phyloP scores from a whole-genome alignment of 495 filamentous ascomycete genomes.

The Penicillium egyptiacum region DNA sequence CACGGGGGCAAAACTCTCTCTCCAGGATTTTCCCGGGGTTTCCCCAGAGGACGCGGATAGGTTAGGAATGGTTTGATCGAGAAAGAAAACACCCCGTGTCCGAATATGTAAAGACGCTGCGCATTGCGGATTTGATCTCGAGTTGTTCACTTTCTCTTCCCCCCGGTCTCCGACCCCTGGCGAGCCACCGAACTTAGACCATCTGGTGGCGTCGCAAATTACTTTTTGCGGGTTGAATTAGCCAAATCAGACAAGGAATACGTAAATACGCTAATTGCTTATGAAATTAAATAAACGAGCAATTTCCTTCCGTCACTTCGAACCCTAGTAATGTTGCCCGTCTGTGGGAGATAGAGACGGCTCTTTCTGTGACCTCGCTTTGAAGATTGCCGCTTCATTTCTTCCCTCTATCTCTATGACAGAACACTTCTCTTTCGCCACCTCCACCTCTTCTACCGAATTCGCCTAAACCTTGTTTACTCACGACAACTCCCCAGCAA shows the following conservation, averaged over 20 bases:
- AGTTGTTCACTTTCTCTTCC: neutral
- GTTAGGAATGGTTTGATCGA: no score
- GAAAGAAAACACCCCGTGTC: no score
- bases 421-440: neutral
- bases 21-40: no score
- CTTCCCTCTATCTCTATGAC: neutral
- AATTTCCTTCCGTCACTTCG: neutral
- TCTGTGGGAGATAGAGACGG: constrained; percentile 7
- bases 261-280: neutral
- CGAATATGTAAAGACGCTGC: neutral
- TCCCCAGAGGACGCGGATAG: no score
- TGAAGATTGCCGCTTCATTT: neutral
- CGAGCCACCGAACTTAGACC: neutral
- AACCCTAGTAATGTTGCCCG: constrained; percentile 10
- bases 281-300: neutral
- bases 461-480: neutral
- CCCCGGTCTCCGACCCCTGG: neutral
- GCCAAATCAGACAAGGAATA: neutral
- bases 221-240: neutral
- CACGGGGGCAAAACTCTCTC: no score
- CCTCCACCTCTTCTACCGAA: neutral
- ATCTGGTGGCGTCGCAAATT: constrained; percentile 2
- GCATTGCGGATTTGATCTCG: neutral
- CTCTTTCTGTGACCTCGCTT: constrained; percentile 6
- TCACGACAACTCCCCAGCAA: neutral